A percentile compares a stretch with the other conserved stretches of the same genome.
These are phyloP conservation scores for Hanseniaspora lachancei DNA, from an alignment of 805 yeast genomes.

Conservation along the genomic window DNA sequence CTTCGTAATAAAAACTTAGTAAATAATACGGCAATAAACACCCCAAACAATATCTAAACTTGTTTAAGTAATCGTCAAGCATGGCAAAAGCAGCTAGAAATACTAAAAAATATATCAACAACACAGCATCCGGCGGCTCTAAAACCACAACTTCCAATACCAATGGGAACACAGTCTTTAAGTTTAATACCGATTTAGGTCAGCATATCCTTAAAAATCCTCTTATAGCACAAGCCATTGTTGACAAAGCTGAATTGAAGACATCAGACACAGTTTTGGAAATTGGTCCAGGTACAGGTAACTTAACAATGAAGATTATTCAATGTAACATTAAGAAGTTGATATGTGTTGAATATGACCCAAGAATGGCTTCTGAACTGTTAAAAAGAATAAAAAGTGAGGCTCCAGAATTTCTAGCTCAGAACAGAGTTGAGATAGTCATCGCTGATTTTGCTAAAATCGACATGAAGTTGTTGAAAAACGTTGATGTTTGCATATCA, in stretches of 20 bases:
- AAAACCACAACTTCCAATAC: slow-evolving; percentile 36
- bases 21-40: too few relatives aligned
- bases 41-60: too few relatives aligned
- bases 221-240: slow-evolving; percentile 93
- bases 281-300: slow-evolving; percentile 99
- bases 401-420: slow-evolving; percentile 6
- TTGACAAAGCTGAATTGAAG: slow-evolving; percentile 83
- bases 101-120: slow-evolving; percentile 38
- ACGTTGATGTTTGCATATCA: slow-evolving; percentile 89
- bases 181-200: slow-evolving; percentile 91
- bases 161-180: slow-evolving; percentile 58
- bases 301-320: slow-evolving; percentile 79
- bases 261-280: slow-evolving; percentile 90
- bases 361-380: slow-evolving; percentile 98
- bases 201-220: slow-evolving; percentile 96
- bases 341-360: slow-evolving; percentile 96
- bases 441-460: slow-evolving; percentile 94
- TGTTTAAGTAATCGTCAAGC: neutral
- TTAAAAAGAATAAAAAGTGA: slow-evolving; percentile 73
- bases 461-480: slow-evolving; percentile 52
- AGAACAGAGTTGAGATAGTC: slow-evolving; percentile 62
- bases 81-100: slow-evolving; percentile 59
- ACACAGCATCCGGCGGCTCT: slow-evolving; percentile 51
- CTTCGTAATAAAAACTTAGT: neutral
- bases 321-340: slow-evolving; percentile 79